These are phyloP conservation scores for Acacia melanoxylon DNA, from an alignment of 306 rosid genomes.

Conservation along the genomic window DNA sequence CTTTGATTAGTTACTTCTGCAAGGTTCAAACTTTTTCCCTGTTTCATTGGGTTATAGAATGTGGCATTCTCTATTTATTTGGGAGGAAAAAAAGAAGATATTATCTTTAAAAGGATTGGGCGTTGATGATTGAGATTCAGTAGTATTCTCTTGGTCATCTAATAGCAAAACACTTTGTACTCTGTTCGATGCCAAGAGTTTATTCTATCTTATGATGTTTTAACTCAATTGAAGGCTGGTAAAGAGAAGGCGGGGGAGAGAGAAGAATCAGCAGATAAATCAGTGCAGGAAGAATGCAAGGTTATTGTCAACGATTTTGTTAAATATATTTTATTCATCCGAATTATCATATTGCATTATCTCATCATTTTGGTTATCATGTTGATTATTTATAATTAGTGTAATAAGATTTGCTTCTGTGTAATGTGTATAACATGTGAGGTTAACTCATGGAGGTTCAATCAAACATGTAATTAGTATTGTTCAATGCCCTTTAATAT, in stretches of 20 bases:
- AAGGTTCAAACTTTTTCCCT: not conserved
- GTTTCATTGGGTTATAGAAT: not conserved
- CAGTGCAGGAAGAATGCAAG: constrained; percentile 83
- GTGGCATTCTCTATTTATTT: constrained; percentile 4
- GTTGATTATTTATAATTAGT: constrained; percentile 12
- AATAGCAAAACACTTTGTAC: not conserved
- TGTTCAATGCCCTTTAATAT: constrained; percentile 2
- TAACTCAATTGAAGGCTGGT: constrained; percentile 43
- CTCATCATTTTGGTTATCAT: constrained; percentile 18
- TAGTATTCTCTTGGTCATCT: constrained; percentile 13
- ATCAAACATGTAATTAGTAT: constrained; percentile 10
- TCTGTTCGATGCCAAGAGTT: constrained; percentile 27
- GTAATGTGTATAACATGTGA: constrained; percentile 22
- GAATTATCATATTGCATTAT: constrained; percentile 12
- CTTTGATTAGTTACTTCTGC: constrained; percentile 13
- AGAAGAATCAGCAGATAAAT: constrained; percentile 59
- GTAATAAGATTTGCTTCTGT: constrained; percentile 8
- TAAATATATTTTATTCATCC: constrained; percentile 22
- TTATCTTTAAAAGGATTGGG: constrained; percentile 4
- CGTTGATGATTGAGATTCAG: constrained; percentile 19
- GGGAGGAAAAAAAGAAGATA: not conserved
- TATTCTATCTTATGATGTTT: constrained; percentile 22
- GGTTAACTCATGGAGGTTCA: constrained; percentile 16
- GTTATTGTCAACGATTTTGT: constrained; percentile 43
- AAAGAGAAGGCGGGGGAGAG: constrained; percentile 56